Evolutionary conservation across 108 stramenopile species (phyloP), one percentile per base, ranked within the genome.

Genomic region (Cyclotella distinguenda): DNA sequence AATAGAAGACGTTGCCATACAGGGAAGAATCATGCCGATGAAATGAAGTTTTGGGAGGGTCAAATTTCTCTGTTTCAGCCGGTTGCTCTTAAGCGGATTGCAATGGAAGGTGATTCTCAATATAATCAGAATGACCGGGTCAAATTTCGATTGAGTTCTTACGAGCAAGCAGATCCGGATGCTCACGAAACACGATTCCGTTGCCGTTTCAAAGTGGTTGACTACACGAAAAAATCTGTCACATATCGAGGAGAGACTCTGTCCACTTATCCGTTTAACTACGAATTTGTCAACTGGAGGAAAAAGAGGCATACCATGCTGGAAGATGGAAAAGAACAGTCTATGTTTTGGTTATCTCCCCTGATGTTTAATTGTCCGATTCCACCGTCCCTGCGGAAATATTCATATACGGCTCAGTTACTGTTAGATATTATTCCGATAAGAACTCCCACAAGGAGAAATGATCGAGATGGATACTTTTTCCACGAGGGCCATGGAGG

Each of bases 291-390:
- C 44, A 77, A 73, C 48, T 80, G 79, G 78, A 50, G 86, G n/a
- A 88, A 79, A 47, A 9, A n/a, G 13, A 64, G 32, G 27, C 30
- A 55, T 21, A 63, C 55, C 22, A 80, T 82, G 78, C 72, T 82
- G 39, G 80, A 75, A 47, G 78, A 85, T 11, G 85, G 84, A 4
- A 72, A 82, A 5, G 86, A 89, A n/a, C 83, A 84, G 70, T 63
- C 67, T 12, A 53, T 59, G n/a, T 80, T 90, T 60, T 87, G 87
- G 62, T 80, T 86, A 2, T 84, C 88, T 23, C 86, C 88, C 39
- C 63, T 94, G 30, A 34, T 81, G 28, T 91, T 94, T 70, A 68
- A 77, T 48, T 94, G 93, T 74, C 93, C 93, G 9, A 66, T 94
- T 42, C 93, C 93, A 23, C 74, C 3, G 22, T 45, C 21, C 60